Evolutionary conservation across 169 alveolate species (phyloP).

Genomic region (Plasmodium ovale): DNA sequence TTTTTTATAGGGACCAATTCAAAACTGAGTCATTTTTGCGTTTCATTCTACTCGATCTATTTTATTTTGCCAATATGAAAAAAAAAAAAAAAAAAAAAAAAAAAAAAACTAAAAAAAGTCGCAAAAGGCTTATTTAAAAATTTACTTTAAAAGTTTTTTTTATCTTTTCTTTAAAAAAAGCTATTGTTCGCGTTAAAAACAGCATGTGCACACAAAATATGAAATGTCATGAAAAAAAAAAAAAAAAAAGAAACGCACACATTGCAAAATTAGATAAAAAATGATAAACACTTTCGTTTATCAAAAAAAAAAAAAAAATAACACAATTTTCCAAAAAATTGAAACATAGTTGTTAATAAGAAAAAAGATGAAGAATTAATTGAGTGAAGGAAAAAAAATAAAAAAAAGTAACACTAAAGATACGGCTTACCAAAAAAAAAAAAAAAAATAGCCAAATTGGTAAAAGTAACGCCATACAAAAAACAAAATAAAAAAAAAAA

Average conservation of each 20-base stretch:
- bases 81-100: no score
- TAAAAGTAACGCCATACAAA: background rate
- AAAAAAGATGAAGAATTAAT: background rate
- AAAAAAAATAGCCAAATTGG: slow-evolving; percentile 12
- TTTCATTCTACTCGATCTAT: no score
- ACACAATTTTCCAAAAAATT: slow-evolving; percentile 7
- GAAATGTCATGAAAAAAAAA: background rate
- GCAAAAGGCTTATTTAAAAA: no score
- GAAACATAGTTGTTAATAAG: background rate
- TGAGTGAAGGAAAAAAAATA: background rate
- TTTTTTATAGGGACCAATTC: no score
- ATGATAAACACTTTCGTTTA: background rate
- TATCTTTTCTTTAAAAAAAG: no score
- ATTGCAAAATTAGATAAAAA: background rate
- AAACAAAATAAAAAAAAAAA: slow-evolving; percentile 19
- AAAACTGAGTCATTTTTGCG: no score
- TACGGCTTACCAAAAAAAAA: background rate
- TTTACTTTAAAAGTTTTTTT: no score
- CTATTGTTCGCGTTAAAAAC: background rate
- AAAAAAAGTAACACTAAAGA: background rate
- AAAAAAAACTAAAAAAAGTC: no score
- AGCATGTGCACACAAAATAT: background rate
- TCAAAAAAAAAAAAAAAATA: no score
- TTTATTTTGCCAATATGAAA: no score
- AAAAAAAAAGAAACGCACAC: background rate